These are phyloP conservation scores for Zygoascus hellenicus DNA, from an alignment of 1,139 yeast genomes.

Conservation along the genomic window DNA sequence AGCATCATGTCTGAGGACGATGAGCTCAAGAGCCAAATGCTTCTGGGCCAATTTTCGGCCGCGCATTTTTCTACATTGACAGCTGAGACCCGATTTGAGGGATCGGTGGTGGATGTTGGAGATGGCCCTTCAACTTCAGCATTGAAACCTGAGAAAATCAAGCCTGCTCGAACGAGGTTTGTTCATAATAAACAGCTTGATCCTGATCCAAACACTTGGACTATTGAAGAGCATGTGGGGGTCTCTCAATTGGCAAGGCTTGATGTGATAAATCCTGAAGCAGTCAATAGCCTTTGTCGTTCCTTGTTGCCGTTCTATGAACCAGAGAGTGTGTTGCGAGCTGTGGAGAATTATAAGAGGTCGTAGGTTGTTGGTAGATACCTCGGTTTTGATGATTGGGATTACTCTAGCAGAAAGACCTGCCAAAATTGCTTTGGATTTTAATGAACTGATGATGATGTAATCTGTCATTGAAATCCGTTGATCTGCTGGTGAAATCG, in stretches of 20 bases:
- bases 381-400: too few relatives aligned
- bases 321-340: constrained; percentile 3
- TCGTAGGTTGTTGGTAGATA: too few relatives aligned
- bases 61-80: constrained; percentile 3
- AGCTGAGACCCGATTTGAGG: constrained; percentile 5
- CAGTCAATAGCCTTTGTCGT: constrained; percentile 3
- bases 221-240: constrained; percentile 9
- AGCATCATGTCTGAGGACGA: constrained; percentile 5
- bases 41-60: constrained; percentile 4
- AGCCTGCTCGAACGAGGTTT: constrained; percentile 1
- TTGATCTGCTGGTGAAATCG: too few relatives aligned
- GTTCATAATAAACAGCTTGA: constrained; percentile 1
- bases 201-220: constrained; percentile 8
- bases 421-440: too few relatives aligned
- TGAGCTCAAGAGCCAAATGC: constrained; percentile 1
- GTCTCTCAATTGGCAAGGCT: constrained; percentile 7
- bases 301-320: constrained; percentile 4
- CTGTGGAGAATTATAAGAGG: constrained; percentile 1
- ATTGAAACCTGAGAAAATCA: too few relatives aligned
- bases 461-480: too few relatives aligned
- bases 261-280: not conserved
- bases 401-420: too few relatives aligned
- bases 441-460: too few relatives aligned
- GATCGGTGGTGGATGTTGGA: not conserved
- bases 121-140: too few relatives aligned